Conservation (phyloP, 768 basidiomycete genomes). For the Mycena capillaripes region DNA sequence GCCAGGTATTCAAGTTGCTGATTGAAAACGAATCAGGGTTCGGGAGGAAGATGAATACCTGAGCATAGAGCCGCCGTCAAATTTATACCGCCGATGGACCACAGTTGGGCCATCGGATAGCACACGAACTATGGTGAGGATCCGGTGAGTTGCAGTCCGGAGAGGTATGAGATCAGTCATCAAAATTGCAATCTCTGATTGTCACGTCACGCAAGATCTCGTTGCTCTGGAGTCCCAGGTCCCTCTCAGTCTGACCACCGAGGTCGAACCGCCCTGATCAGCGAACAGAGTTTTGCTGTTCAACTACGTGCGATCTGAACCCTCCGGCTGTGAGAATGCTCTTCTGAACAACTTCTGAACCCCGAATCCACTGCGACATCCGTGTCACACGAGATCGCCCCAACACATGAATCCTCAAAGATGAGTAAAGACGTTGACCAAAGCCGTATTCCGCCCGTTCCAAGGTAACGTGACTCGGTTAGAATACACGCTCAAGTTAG, state of each 20-base stretch:
- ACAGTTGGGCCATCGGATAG: no score
- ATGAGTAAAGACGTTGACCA: not conserved
- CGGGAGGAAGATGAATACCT: not conserved
- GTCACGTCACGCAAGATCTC: no score
- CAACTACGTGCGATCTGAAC: not conserved
- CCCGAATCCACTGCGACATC: no score
- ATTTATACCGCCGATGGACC: not conserved
- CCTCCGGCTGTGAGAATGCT: not conserved
- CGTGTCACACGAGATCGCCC: not conserved
- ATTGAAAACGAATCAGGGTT: not conserved
- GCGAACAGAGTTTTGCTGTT: no score
- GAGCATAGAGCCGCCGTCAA: not conserved
- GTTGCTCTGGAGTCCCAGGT: no score
- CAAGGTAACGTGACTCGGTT: not conserved
- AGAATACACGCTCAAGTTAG: not conserved
- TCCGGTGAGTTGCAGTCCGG: not conserved
- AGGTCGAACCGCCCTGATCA: no score
- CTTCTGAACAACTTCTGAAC: no score
- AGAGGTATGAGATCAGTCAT: not conserved
- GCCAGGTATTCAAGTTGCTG: not conserved
- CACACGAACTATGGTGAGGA: not conserved
- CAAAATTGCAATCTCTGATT: no score
- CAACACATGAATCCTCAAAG: not conserved
- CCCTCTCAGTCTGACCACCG: not conserved
- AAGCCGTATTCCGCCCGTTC: slow-evolving; percentile 13